Percentiles rank a stretch among this genome's conserved stretches.
These are phyloP conservation scores for Arctium lappa DNA, from an alignment of 129 eudicot species.

Conservation along the genomic window DNA sequence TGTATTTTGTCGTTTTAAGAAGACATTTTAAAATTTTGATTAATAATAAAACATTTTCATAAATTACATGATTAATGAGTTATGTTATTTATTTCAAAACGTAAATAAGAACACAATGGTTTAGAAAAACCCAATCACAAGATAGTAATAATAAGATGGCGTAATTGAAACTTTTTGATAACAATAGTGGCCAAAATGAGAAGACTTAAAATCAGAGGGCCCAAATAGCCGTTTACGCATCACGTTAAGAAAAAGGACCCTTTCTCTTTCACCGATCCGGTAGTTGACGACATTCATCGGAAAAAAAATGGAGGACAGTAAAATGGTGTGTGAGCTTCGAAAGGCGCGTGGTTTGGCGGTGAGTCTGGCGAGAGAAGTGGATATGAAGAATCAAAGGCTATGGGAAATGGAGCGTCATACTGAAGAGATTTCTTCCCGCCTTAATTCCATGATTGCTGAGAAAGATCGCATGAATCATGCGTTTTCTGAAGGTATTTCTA, in stretches of 20 bases:
- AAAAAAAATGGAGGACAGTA: conserved; percentile 26
- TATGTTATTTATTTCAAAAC: too few relatives aligned
- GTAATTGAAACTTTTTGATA: not conserved
- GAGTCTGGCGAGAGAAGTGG: conserved; percentile 48
- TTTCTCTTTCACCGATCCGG: not conserved
- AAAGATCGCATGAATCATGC: conserved; percentile 53
- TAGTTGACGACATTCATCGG: conserved; percentile 15
- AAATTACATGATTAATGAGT: too few relatives aligned
- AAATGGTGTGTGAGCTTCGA: conserved; percentile 28
- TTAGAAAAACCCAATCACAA: too few relatives aligned
- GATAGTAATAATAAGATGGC: not conserved
- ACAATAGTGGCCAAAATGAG: not conserved
- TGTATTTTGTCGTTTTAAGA: too few relatives aligned
- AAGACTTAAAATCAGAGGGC: conserved; percentile 9
- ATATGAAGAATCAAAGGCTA: conserved; percentile 43
- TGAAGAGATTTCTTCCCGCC: conserved; percentile 39
- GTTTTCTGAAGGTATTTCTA: conserved; percentile 41
- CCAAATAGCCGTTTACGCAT: not conserved
- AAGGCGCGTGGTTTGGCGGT: conserved; percentile 40
- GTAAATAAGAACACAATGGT: too few relatives aligned
- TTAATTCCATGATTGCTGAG: conserved; percentile 46
- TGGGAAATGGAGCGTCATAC: conserved; percentile 42
- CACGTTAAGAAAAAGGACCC: not conserved
- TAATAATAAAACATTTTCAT: too few relatives aligned
- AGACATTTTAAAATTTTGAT: too few relatives aligned